These are phyloP conservation scores for Dictyostelium purpureum DNA, from an alignment of 78 protist genomes.

Conservation along the genomic window DNA sequence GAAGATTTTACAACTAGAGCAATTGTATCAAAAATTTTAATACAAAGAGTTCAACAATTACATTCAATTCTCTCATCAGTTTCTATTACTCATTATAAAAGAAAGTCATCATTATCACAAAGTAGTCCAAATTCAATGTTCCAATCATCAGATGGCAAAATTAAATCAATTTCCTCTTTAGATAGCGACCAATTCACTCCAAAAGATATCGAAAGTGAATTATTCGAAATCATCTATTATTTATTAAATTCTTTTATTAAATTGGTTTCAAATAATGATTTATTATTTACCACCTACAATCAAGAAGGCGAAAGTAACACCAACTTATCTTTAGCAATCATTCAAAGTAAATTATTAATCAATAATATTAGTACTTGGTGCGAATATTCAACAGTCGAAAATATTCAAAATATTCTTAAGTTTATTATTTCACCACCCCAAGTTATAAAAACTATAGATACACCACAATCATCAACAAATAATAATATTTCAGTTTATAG, in stretches of 20 bases:
- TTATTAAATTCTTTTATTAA: not conserved
- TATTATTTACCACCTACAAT: not conserved
- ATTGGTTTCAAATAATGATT: not conserved
- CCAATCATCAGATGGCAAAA: not conserved
- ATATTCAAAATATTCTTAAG: not conserved
- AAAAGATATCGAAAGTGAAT: not conserved
- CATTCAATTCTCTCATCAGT: constrained; percentile 36
- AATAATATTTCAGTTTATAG: not conserved
- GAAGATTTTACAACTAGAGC: no score
- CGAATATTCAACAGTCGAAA: constrained; percentile 1
- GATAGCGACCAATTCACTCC: not conserved
- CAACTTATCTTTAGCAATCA: not conserved
- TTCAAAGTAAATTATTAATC: not conserved
- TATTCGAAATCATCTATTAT: not conserved
- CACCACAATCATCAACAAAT: not conserved
- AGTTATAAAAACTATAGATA: not conserved
- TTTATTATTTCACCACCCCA: constrained; percentile 20
- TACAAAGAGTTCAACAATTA: constrained; percentile 53
- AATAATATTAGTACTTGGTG: constrained; percentile 52
- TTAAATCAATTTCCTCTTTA: not conserved
- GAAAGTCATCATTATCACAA: not conserved
- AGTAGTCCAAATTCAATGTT: not conserved
- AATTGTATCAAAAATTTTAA: not conserved
- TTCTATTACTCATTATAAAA: not conserved
- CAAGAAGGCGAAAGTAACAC: not conserved